Base-by-base conservation (phyloP, 106 monocot species). In the Acorus gramineus region DNA sequence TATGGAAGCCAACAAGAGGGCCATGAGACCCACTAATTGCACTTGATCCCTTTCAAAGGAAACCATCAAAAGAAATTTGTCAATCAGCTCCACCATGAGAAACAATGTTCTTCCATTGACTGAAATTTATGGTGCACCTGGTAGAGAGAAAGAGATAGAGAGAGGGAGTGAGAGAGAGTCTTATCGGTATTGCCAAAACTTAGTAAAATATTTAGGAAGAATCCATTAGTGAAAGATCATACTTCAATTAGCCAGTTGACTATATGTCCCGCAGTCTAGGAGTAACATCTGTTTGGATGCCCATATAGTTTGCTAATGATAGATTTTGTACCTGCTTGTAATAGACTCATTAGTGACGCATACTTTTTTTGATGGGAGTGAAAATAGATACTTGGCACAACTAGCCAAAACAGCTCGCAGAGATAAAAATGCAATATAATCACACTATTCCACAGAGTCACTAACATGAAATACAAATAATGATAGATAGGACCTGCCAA, bases 31-130 rank as follows among this genome's bases (percentile, higher is more conserved):
- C 59, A 72, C 64, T 60, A 78, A 64, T 67, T 83, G 82, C 55
- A 83, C 45, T 4, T 75, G 70, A 64, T 60, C 57, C 66, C 69
- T 83, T 65, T 72, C 64, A 45, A 77, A 46, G 57, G 67, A 45
- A 71, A 72, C 14, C 4, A 75, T n/a, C 53, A 75, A 78, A 44
- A 83, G 75, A 47, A 78, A 57, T 75, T 78, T 71, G 46, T 83
- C 82, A 52, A 83, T 71, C 67, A 83, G 55, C 55, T 78, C 74
- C 52, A 83, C 70, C 82, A 75, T 83, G 56, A 83, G 82, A 64
- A 83, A 83, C 14, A 83, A 75, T 7, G 82, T 78, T 83, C 82
- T 72, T 83, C 75, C 78, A 83, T 83, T 64, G 78, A 68, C 5
- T 65, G 63, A 69, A 78, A 83, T 64, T 78, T 82, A 8, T 44